Evolutionary conservation across 2,329 filamentous ascomycete species (phyloP), one percentile per base, ranked within the genome.

Genomic region (Colletotrichum melonis): DNA sequence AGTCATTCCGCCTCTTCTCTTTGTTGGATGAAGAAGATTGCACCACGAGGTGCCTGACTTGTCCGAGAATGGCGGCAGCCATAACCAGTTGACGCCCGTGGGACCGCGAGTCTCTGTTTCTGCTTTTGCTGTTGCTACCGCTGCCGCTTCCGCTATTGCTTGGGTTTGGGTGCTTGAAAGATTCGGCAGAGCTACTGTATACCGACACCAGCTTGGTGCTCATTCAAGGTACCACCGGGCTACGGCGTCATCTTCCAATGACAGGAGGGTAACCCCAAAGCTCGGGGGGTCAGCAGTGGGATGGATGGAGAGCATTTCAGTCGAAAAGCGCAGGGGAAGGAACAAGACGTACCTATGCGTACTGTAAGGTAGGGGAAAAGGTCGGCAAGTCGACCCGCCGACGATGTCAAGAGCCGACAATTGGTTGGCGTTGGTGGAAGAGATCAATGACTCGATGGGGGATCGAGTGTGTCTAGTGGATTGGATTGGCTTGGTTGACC

Each of bases 401-500:
- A 65, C n/a, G 5, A 69, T 60, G 46, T 58, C 22, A 35, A 28
- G 26, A 62, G 35, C 56, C 38, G 67, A 35, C 58, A 68, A 71
- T 73, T 66, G 71, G 60, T 52, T 49, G 60, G 38, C 58, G 67
- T 54, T 60, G 67, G 70, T 62, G 60, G 62, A 57, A 56, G 52
- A 66, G 30, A 42, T 66, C 60, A 73, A 73, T 73, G 71, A 73
- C 71, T 73, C 71, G 71, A 73, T 73, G 60, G 62, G 65, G 49
- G 55, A 70, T 62, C 46, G 67, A 73, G 67, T 28, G 62, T 38
- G 54, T 59, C 58, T 73, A 59, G 42, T 64, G 70, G 65, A 42
- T 49, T 56, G 32, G 35, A 26, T 57, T 69, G 69, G 66, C 42
- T 69, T 73, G 71, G 71, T 71, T 70, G 60, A 65, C 60, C 55